phyloP scores from a whole-genome alignment of 2,329 filamentous ascomycete genomes.

The Fusarium sp. region DNA sequence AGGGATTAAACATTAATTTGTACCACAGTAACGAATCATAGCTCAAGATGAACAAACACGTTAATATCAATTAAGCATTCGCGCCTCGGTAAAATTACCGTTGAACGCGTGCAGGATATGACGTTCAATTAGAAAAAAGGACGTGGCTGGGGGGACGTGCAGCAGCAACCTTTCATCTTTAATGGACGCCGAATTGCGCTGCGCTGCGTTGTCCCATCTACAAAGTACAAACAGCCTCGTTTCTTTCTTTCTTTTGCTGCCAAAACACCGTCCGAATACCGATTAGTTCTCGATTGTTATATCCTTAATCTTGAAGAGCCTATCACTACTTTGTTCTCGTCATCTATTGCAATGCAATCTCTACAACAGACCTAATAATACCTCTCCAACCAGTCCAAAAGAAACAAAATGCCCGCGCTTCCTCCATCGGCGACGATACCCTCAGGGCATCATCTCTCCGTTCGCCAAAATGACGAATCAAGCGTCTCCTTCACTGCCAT shows the following conservation, averaged over 20 bases:
- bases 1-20: background rate
- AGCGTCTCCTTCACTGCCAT: constrained; percentile 50
- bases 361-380: background rate
- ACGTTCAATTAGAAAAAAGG: constrained; percentile 26
- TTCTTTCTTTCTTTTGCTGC: background rate
- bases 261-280: background rate
- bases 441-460: constrained; percentile 32
- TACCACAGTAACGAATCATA: background rate
- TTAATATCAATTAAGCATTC: background rate
- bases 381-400: background rate
- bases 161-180: constrained; percentile 13
- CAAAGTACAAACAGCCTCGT: constrained; percentile 11
- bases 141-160: constrained; percentile 37
- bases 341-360: constrained; percentile 15
- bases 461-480: constrained; percentile 41
- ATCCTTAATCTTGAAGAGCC: background rate
- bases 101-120: constrained; percentile 21
- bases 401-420: constrained; percentile 32
- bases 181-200: constrained; percentile 10
- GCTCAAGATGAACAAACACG: background rate
- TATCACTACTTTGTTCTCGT: background rate
- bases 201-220: constrained; percentile 13
- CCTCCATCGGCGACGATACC: constrained; percentile 33
- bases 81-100: constrained; percentile 2
- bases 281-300: background rate